Conservation (phyloP, 2,329 filamentous ascomycete genomes). For the Verticillium longisporum region DNA sequence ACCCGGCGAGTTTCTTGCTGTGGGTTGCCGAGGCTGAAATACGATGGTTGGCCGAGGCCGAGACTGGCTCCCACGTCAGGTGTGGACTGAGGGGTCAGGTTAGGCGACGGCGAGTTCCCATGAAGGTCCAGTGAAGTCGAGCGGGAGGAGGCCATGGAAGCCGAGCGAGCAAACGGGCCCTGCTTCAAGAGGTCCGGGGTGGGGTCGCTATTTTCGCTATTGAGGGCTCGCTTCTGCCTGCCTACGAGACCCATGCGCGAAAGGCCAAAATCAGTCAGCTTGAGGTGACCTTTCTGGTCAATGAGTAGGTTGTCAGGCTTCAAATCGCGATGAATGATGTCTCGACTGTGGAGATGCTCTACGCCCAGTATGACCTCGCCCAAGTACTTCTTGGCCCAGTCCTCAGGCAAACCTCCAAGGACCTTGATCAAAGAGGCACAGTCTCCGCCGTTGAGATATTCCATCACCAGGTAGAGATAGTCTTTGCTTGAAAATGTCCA, state of each 20-base stretch:
- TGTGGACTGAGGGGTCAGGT: slow-evolving; percentile 78
- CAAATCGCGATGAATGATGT: slow-evolving; percentile 92
- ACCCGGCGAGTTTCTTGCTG: slow-evolving; percentile 58
- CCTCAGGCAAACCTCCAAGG: slow-evolving; percentile 83
- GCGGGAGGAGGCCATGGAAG: slow-evolving; percentile 81
- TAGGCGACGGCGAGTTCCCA: slow-evolving; percentile 64
- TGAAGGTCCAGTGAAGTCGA: slow-evolving; percentile 92
- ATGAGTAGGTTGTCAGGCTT: slow-evolving; percentile 98
- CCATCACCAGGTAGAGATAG: slow-evolving; percentile 97
- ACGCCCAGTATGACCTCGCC: slow-evolving; percentile 96
- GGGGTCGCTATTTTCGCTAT: slow-evolving; percentile 67
- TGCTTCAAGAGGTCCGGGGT: slow-evolving; percentile 89
- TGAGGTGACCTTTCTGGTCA: slow-evolving; percentile 92
- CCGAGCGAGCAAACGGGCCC: slow-evolving; percentile 79
- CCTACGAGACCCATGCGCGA: slow-evolving; percentile 96
- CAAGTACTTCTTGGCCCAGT: slow-evolving; percentile 97
- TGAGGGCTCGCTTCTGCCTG: slow-evolving; percentile 88
- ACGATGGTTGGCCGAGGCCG: slow-evolving; percentile 76
- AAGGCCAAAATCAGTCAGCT: slow-evolving; percentile 94
- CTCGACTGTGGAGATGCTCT: slow-evolving; percentile 87
- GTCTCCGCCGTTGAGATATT: slow-evolving; percentile 95
- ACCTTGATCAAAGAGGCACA: slow-evolving; percentile 96
- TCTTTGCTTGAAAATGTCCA: slow-evolving; percentile 99
- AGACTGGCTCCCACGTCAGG: slow-evolving; percentile 59
- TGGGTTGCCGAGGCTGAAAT: slow-evolving; percentile 68